Evolutionary conservation across 805 yeast species (phyloP).

Genomic region (Wilhelminamyces savonicus): DNA sequence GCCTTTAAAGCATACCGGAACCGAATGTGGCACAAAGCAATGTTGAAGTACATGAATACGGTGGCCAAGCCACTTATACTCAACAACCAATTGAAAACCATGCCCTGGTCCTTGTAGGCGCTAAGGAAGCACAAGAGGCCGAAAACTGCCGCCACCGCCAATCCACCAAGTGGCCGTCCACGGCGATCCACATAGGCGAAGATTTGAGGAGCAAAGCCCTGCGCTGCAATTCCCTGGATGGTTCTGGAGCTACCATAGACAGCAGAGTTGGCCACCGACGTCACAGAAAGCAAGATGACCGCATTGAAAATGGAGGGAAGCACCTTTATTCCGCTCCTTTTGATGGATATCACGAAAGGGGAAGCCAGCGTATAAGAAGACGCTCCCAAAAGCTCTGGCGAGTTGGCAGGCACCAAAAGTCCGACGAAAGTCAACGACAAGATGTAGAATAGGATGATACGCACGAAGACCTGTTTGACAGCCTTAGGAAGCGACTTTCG

Average conservation of each 20-base stretch:
- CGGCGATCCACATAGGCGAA: slow-evolving; percentile 11
- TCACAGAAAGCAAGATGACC: slow-evolving; percentile 19
- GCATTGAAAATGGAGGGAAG: slow-evolving; percentile 23
- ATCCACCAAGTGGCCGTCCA: slow-evolving; percentile 12
- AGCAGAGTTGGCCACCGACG: slow-evolving; percentile 24
- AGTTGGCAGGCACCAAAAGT: slow-evolving; percentile 15
- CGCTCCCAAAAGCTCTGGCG: slow-evolving; percentile 13
- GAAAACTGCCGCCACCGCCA: slow-evolving; percentile 7
- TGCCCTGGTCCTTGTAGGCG: slow-evolving; percentile 41
- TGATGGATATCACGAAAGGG: slow-evolving; percentile 24
- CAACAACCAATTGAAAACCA: slow-evolving; percentile 58
- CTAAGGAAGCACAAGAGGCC: slow-evolving; percentile 12
- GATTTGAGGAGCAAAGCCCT: slow-evolving; percentile 9
- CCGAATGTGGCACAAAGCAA: slow-evolving; percentile 54
- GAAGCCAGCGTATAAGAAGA: slow-evolving; percentile 11
- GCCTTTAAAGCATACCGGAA: slow-evolving; percentile 52
- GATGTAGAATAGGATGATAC: slow-evolving; percentile 67
- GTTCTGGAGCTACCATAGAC: slow-evolving; percentile 21
- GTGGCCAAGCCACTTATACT: slow-evolving; percentile 61
- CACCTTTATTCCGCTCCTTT: slow-evolving; percentile 19
- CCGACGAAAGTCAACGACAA: slow-evolving; percentile 17
- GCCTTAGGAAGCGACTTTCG: slow-evolving; percentile 63
- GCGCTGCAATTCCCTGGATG: slow-evolving; percentile 9
- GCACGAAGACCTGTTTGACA: slow-evolving; percentile 78
- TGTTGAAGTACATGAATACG: slow-evolving; percentile 58